These are phyloP conservation scores for Claviceps sp. DNA, from an alignment of 2,329 filamentous ascomycete species.

Conservation along the genomic window DNA sequence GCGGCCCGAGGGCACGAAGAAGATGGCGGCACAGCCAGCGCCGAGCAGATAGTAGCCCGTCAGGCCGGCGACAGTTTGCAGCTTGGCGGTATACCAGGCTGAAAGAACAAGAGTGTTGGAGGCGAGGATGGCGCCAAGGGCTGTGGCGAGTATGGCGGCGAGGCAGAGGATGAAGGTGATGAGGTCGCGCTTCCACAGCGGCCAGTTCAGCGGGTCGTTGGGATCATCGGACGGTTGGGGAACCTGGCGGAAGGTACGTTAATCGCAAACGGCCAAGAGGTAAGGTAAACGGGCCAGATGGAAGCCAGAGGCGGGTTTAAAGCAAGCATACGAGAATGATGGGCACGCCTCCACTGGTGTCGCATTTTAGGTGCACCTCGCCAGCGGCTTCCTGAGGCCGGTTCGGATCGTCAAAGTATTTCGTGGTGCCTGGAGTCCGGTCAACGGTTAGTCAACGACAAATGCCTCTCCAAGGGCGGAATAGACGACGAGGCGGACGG, in stretches of 20 bases:
- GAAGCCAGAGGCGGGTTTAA: too few species aligned
- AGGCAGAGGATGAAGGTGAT: conserved; percentile 69
- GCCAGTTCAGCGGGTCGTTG: conserved; percentile 79
- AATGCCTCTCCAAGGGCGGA: background rate
- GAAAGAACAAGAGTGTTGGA: conserved; percentile 74
- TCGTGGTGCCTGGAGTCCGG: conserved; percentile 38
- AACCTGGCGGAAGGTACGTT: conserved; percentile 18
- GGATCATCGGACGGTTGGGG: conserved; percentile 86
- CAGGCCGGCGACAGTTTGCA: conserved; percentile 66
- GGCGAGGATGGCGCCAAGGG: conserved; percentile 74
- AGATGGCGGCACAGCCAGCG: conserved; percentile 64
- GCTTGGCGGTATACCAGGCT: conserved; percentile 47
- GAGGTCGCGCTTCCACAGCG: conserved; percentile 70
- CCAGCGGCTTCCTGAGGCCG: conserved; percentile 29
- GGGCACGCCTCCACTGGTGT: conserved; percentile 48
- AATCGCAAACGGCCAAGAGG: too few species aligned
- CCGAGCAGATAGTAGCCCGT: conserved; percentile 83
- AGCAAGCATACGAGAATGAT: conserved; percentile 55
- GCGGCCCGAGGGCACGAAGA: conserved; percentile 76
- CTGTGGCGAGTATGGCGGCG: conserved; percentile 69
- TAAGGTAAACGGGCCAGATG: too few species aligned
- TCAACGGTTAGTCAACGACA: background rate
- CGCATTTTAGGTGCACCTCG: conserved; percentile 52
- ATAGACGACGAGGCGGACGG: too few species aligned
- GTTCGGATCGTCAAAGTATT: conserved; percentile 48